Evolutionary conservation across 805 yeast genomes (phyloP).

Genomic region (Pichia rugopelliculosa): DNA sequence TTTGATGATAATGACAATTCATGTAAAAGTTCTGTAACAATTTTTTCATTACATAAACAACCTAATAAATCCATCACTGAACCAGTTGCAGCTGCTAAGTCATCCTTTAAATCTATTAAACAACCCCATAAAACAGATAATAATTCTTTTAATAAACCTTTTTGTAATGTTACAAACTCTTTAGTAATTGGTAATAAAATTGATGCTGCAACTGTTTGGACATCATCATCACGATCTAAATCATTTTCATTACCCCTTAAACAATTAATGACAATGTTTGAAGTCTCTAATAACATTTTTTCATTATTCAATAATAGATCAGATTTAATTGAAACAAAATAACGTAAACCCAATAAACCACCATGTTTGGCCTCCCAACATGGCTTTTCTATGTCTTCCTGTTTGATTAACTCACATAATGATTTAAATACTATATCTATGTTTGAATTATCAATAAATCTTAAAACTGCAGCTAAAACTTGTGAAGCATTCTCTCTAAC

Average conservation of each 20-base stretch:
- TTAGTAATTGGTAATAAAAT: slow-evolving; percentile 83
- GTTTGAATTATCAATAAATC: slow-evolving; percentile 58
- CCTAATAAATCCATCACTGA: slow-evolving; percentile 92
- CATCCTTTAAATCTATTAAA: slow-evolving; percentile 78
- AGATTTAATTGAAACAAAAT: slow-evolving; percentile 83
- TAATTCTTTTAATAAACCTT: slow-evolving; percentile 40
- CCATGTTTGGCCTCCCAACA: slow-evolving; percentile 99
- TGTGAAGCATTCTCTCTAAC: slow-evolving; percentile 97
- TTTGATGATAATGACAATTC: slow-evolving; percentile 36
- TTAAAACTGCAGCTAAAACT: slow-evolving; percentile 77
- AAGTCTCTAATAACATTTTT: slow-evolving; percentile 59
- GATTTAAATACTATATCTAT: slow-evolving; percentile 58
- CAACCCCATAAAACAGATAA: slow-evolving; percentile 85
- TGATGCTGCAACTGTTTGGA: slow-evolving; percentile 94
- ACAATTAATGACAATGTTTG: slow-evolving; percentile 82
- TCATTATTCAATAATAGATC: slow-evolving; percentile 60
- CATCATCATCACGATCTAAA: slow-evolving; percentile 96
- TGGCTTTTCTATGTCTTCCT: slow-evolving; percentile 38
- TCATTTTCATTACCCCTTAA: slow-evolving; percentile 50
- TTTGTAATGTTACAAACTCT: slow-evolving; percentile 67
- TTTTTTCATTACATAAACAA: slow-evolving; percentile 72
- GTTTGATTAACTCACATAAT: slow-evolving; percentile 63
- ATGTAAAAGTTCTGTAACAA: slow-evolving; percentile 68
- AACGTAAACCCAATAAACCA: slow-evolving; percentile 88
- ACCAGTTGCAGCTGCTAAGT: slow-evolving; percentile 89